Percentiles rank a stretch among this genome's conserved stretches.
These are phyloP conservation scores for Cercospora sp. DNA, from an alignment of 2,329 filamentous ascomycete genomes.

Conservation along the genomic window DNA sequence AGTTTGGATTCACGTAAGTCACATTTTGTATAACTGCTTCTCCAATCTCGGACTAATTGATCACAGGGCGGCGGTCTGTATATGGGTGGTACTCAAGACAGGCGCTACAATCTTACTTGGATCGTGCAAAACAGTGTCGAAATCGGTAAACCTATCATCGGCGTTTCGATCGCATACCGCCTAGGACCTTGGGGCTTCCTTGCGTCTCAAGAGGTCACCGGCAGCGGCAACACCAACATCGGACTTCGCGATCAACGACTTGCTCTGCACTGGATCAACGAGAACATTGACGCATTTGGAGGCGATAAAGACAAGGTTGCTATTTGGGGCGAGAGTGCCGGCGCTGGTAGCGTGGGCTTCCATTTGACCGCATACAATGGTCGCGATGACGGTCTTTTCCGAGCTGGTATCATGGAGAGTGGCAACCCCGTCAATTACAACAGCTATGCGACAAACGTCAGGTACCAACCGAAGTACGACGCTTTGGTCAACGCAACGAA, in stretches of 20 bases:
- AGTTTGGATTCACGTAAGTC: constrained; percentile 54
- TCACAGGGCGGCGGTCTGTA: constrained; percentile 40
- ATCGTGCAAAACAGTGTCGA: constrained; percentile 53
- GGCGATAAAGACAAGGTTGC: constrained; percentile 63
- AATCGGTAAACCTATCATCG: constrained; percentile 55
- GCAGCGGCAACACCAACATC: constrained; percentile 55
- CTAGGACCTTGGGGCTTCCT: constrained; percentile 70
- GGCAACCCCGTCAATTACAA: constrained; percentile 35
- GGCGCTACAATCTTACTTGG: constrained; percentile 63
- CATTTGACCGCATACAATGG: constrained; percentile 51
- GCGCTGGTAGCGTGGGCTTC: constrained; percentile 48
- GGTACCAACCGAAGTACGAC: constrained; percentile 61
- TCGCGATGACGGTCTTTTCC: constrained; percentile 51
- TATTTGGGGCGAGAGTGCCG: constrained; percentile 45
- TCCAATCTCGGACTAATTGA: neutral
- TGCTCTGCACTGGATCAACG: constrained; percentile 48
- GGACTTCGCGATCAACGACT: constrained; percentile 48
- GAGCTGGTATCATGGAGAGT: constrained; percentile 49
- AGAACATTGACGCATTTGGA: constrained; percentile 62
- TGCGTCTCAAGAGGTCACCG: constrained; percentile 54
- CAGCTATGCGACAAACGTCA: constrained; percentile 22
- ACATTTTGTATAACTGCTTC: neutral
- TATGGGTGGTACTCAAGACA: constrained; percentile 50
- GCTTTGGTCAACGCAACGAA: constrained; percentile 59
- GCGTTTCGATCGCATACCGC: constrained; percentile 63